Conservation (phyloP, 768 basidiomycete species). For the Agrocybe chaxingu region DNA sequence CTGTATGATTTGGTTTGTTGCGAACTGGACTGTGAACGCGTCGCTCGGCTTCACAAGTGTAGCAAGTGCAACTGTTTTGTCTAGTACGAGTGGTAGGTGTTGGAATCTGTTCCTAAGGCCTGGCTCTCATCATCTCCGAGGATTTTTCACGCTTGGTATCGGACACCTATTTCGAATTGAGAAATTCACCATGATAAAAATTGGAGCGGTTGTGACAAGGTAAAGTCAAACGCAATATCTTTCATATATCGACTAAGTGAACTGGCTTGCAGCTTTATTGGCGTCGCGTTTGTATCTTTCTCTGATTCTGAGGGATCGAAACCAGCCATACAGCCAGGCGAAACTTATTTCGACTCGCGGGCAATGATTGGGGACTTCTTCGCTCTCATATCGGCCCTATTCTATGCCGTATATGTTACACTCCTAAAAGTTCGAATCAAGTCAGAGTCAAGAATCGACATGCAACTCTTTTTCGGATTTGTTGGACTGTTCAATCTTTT, state of each 20-base stretch:
- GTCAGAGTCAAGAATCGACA: constrained; percentile 79
- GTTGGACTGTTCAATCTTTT: constrained; percentile 86
- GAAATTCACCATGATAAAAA: constrained; percentile 64
- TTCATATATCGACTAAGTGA: not conserved
- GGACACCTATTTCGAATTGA: constrained; percentile 85
- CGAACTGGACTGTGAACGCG: constrained; percentile 90
- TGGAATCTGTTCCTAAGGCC: not conserved
- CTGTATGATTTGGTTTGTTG: constrained; percentile 89
- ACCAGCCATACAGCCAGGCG: constrained; percentile 9
- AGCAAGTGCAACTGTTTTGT: constrained; percentile 88
- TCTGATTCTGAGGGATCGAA: constrained; percentile 57
- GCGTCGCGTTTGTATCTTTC: constrained; percentile 84
- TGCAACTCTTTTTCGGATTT: constrained; percentile 95
- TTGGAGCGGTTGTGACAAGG: constrained; percentile 79
- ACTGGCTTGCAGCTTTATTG: constrained; percentile 42
- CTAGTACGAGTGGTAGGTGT: constrained; percentile 80
- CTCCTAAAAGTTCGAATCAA: constrained; percentile 86
- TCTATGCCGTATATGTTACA: constrained; percentile 87
- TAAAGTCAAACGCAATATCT: constrained; percentile 25
- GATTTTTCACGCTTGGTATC: constrained; percentile 89
- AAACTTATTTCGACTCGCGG: constrained; percentile 16
- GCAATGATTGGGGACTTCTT: constrained; percentile 76
- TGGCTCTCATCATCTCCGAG: constrained; percentile 33
- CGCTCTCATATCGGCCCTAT: constrained; percentile 82
- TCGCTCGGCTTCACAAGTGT: constrained; percentile 86